Conservation (phyloP, 1,139 yeast genomes). For the Taphrina flavorubra region DNA sequence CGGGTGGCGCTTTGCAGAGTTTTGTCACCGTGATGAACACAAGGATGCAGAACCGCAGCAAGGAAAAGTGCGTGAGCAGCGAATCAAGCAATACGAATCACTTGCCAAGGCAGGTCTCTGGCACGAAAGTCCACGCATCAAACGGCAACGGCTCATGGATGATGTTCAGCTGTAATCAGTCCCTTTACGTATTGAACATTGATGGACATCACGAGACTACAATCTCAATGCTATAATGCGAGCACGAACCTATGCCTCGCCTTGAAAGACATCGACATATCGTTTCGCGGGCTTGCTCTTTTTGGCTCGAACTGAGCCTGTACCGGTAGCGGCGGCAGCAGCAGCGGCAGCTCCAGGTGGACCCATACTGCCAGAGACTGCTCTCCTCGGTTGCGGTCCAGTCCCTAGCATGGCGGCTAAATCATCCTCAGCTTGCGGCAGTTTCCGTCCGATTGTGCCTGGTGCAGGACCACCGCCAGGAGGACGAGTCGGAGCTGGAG, state of each 20-base stretch:
- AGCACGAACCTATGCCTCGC: slow-evolving; percentile 6
- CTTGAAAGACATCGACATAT: slow-evolving; percentile 36
- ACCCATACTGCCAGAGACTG: slow-evolving; percentile 15
- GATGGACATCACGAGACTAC: background rate
- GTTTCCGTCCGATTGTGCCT: slow-evolving; percentile 2
- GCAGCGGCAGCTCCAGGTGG: background rate
- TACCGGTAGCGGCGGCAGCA: slow-evolving; percentile 5
- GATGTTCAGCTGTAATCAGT: slow-evolving; percentile 15
- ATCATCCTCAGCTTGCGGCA: slow-evolving; percentile 20
- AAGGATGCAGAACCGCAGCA: background rate
- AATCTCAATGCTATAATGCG: background rate
- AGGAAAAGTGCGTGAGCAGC: background rate
- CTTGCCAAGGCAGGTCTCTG: slow-evolving; percentile 15
- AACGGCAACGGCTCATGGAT: slow-evolving; percentile 14
- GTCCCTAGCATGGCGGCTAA: slow-evolving; percentile 33
- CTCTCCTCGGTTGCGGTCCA: slow-evolving; percentile 21
- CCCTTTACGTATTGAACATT: background rate
- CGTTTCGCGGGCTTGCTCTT: slow-evolving; percentile 21
- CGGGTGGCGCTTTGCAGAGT: slow-evolving; percentile 14
- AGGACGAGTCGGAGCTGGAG: slow-evolving; percentile 3
- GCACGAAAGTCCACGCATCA: slow-evolving; percentile 29
- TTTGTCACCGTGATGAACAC: slow-evolving; percentile 2
- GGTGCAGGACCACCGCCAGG: slow-evolving; percentile 7
- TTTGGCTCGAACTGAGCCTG: slow-evolving; percentile 7
- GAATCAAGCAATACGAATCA: slow-evolving; percentile 9